These are phyloP conservation scores for Cnidoscolus chayamansa DNA, from an alignment of 441 rosid genomes.

Conservation along the genomic window DNA sequence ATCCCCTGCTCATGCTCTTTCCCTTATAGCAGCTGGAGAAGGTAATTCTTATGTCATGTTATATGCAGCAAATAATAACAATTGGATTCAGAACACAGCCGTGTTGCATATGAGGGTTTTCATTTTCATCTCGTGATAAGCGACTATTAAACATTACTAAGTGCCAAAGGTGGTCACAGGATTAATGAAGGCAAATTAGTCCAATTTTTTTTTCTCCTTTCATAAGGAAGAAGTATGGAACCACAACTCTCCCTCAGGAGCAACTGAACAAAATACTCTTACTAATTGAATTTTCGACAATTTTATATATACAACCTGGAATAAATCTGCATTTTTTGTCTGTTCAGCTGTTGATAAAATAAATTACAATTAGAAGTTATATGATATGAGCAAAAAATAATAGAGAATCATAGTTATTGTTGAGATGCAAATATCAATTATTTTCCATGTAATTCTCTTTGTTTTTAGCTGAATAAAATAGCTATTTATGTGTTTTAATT, in stretches of 20 bases:
- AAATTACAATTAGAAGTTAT: too few species aligned
- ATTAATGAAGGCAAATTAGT: neutral
- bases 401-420: neutral
- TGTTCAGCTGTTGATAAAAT: neutral
- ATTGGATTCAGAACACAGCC: conserved; percentile 1
- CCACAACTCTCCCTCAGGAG: neutral
- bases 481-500: too few species aligned
- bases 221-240: neutral
- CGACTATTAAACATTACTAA: neutral
- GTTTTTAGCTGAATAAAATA: too few species aligned
- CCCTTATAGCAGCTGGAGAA: conserved; percentile 99
- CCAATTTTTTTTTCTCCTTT: neutral
- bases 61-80: conserved; percentile 13
- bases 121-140: neutral
- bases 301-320: neutral
- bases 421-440: too few species aligned
- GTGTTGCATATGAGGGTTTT: conserved; percentile 6
- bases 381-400: neutral
- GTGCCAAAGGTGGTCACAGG: neutral
- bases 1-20: conserved; percentile 98
- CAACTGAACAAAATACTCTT: neutral
- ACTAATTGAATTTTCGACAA: neutral
- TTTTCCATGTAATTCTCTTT: too few species aligned
- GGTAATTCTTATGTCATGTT: conserved; percentile 44
- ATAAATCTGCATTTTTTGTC: neutral